Evolutionary conservation across 164 flowering plant species (phyloP).

Genomic region (Stephania japonica): DNA sequence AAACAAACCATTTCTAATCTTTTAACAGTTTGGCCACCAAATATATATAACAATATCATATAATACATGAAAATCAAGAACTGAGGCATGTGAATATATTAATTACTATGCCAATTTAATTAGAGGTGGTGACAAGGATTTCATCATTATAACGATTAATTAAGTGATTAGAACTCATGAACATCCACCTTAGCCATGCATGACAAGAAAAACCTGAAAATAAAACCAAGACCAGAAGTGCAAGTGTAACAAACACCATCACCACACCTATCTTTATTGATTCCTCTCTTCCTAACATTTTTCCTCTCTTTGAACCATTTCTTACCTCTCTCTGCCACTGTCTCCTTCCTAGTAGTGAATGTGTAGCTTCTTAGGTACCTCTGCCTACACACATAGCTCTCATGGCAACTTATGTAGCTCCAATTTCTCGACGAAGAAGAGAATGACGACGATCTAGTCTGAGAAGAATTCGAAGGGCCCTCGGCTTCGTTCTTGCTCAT

Average conservation of each 20-base stretch:
- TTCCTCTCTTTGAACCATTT: conserved; percentile 18
- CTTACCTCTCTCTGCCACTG: conserved; percentile 17
- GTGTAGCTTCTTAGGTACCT: conserved; percentile 32
- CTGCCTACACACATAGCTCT: conserved; percentile 24
- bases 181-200: conserved; percentile 26
- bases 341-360: conserved; percentile 24
- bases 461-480: not conserved
- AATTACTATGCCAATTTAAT: no score
- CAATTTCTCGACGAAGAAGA: no score
- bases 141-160: no score
- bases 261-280: not conserved
- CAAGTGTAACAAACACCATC: not conserved
- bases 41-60: no score
- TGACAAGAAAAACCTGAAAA: conserved; percentile 19
- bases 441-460: not conserved
- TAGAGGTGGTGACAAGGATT: no score
- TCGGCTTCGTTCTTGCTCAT: not conserved
- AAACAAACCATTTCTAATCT: no score
- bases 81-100: no score
- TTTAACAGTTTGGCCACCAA: no score
- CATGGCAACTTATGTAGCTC: conserved; percentile 6
- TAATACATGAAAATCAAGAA: no score
- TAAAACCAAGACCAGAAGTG: not conserved
- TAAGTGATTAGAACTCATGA: conserved; percentile 8
- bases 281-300: conserved; percentile 5